Evolutionary conservation across 2,329 filamentous ascomycete genomes (phyloP).

Genomic region (Colletotrichum godetiae): DNA sequence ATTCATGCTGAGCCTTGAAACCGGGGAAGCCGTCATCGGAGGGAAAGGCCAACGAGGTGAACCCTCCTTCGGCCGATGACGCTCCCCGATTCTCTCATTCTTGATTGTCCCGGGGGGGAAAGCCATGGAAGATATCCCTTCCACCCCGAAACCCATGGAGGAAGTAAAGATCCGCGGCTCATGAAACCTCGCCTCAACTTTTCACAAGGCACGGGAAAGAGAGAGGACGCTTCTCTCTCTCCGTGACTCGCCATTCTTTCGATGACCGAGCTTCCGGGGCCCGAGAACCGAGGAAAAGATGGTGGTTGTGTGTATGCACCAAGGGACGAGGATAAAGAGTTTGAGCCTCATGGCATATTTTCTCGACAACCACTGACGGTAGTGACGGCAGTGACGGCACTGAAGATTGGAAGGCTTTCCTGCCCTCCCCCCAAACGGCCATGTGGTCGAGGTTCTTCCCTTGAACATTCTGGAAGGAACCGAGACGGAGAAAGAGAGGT

Average conservation of each 20-base stretch:
- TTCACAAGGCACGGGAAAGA: not conserved
- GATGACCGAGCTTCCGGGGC: not conserved
- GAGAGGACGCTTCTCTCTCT: not conserved
- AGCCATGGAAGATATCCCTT: not conserved
- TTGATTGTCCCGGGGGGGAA: not conserved
- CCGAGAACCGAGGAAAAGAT: not conserved
- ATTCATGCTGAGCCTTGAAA: not conserved
- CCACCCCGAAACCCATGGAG: not conserved
- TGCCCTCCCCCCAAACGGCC: not conserved
- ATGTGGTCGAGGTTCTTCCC: not conserved
- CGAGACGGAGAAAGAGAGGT: not conserved
- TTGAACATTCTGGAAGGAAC: constrained; percentile 23
- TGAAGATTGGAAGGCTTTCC: not conserved
- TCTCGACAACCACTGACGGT: not conserved
- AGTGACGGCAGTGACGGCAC: not conserved
- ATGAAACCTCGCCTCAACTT: constrained; percentile 17
- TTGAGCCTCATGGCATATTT: too few species aligned
- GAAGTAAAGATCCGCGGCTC: constrained; percentile 19
- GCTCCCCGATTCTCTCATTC: not conserved
- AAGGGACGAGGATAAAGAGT: not conserved
- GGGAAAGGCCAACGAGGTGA: not conserved
- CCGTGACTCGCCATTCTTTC: not conserved
- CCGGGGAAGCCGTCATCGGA: not conserved
- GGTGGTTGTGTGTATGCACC: not conserved
- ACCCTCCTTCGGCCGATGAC: not conserved